Base-by-base conservation (phyloP, 345 rosid genomes). In the Gossypioides kirkii region DNA sequence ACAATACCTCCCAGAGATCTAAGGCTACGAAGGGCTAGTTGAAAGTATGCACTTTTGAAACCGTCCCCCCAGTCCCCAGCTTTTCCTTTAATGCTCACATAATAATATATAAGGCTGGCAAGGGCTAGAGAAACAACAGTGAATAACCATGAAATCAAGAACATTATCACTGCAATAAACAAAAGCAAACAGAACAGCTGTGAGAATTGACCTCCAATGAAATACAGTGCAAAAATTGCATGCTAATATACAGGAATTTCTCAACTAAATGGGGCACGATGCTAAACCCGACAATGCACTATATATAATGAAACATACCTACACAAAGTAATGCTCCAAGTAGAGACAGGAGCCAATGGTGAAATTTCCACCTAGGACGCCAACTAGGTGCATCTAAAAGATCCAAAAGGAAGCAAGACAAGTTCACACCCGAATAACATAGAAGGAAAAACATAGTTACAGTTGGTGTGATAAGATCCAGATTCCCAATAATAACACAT, bases 51-150 rank as follows among this genome's bases (percentile, higher is more conserved):
- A 84, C 99, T 95, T 87, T 95, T 95, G 85, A 95, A 89, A 80
- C 99, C 99, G 71, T 95, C 99, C n/a, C 98, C 99, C 99, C 99
- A 95, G 82, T 95, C 98, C 75, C 98, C 99, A 45, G 97, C 99
- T 83, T 95, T 95, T 76, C 99, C 99, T 85, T 90, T 92, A 61
- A 95, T 61, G 84, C 98, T 86, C 74, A 95, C 99, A 56, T 95
- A 95, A 79, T 95, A 91, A 86, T 92, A 95, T 79, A 95, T 92
- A 77, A 95, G 99, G 81, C 93, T 92, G 80, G 98, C 98, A 67
- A 95, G 97, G 32, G 94, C 98, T 78, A 95, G 90, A 73, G 99
- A 83, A 73, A 95, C 80, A 73, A 95, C 84, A 50, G 99, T 92
- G 80, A 95, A 95, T 69, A 89, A 81, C 99, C 99, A 95, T 36